Conservation (phyloP, 2,329 filamentous ascomycete species). For the Arthrobotrys pseudoclavata region DNA sequence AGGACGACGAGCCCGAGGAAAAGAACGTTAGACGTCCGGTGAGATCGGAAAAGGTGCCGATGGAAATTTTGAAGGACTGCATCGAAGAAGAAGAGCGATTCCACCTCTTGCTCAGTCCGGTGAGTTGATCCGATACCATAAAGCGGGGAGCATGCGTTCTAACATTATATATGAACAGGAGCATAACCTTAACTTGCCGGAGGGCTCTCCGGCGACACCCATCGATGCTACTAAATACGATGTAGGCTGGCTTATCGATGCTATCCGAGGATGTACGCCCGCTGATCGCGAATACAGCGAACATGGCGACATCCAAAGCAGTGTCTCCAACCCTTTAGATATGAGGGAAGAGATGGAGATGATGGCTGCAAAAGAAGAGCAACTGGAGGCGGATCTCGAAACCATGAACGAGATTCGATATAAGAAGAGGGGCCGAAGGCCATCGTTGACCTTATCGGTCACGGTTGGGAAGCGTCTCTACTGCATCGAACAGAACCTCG, state of each 20-base stretch:
- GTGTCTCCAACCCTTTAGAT: not conserved
- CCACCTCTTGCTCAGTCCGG: not conserved
- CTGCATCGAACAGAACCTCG: not conserved
- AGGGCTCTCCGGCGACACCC: not conserved
- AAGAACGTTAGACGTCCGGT: not conserved
- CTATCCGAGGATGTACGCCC: not conserved
- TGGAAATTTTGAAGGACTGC: not conserved
- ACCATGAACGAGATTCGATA: not conserved
- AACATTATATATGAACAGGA: not conserved
- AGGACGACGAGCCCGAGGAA: not conserved
- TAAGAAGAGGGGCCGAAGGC: not conserved
- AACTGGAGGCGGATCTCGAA: not conserved
- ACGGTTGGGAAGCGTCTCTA: not conserved
- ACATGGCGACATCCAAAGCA: not conserved
- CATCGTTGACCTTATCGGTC: not conserved
- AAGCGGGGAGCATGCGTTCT: not conserved
- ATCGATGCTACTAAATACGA: not conserved
- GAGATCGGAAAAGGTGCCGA: not conserved
- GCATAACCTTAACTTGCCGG: not conserved
- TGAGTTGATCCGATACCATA: not conserved
- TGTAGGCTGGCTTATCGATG: slow-evolving; percentile 2
- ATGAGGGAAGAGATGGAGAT: not conserved
- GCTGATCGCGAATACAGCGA: not conserved
- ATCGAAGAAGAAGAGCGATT: not conserved
- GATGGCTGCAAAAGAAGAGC: not conserved